phyloP scores from a whole-genome alignment of 2,329 filamentous ascomycete genomes.

The Amesomyces nigricolor region DNA sequence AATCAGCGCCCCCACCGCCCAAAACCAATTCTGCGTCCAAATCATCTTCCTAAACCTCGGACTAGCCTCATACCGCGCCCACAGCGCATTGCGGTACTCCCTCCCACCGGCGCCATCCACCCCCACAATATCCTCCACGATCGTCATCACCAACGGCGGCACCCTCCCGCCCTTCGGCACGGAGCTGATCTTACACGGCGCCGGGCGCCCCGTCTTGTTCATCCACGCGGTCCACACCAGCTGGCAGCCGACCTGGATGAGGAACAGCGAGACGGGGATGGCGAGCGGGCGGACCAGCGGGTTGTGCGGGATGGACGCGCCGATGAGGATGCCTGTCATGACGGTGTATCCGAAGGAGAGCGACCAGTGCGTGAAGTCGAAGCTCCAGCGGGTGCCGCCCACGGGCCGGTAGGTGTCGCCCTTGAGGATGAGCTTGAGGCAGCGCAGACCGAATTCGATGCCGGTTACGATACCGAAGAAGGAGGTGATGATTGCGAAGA shows the following conservation, averaged over 20 bases:
- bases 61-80: constrained; percentile 48
- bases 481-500: constrained; percentile 49
- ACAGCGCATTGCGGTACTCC: constrained; percentile 45
- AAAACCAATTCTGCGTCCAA: constrained; percentile 50
- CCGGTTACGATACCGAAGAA: constrained; percentile 53
- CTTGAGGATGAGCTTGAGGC: constrained; percentile 43
- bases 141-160: constrained; percentile 56
- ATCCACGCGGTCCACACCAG: constrained; percentile 38
- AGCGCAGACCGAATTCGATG: constrained; percentile 46
- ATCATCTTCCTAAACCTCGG: constrained; percentile 50
- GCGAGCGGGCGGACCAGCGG: constrained; percentile 46
- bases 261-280: constrained; percentile 47
- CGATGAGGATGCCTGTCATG: constrained; percentile 46
- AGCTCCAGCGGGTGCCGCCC: constrained; percentile 44
- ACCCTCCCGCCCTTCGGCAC: constrained; percentile 54
- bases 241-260: constrained; percentile 42
- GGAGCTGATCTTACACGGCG: constrained; percentile 60
- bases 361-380: constrained; percentile 45
- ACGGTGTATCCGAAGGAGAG: constrained; percentile 43
- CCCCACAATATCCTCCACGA: constrained; percentile 62
- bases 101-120: constrained; percentile 59
- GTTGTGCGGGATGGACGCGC: constrained; percentile 44
- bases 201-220: constrained; percentile 32
- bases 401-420: constrained; percentile 46
- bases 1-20: constrained; percentile 47